A percentile compares a stretch with the other conserved stretches of the same genome.
These are phyloP conservation scores for Epichloe coenophiala DNA, from an alignment of 2,329 filamentous ascomycete species.

Conservation along the genomic window DNA sequence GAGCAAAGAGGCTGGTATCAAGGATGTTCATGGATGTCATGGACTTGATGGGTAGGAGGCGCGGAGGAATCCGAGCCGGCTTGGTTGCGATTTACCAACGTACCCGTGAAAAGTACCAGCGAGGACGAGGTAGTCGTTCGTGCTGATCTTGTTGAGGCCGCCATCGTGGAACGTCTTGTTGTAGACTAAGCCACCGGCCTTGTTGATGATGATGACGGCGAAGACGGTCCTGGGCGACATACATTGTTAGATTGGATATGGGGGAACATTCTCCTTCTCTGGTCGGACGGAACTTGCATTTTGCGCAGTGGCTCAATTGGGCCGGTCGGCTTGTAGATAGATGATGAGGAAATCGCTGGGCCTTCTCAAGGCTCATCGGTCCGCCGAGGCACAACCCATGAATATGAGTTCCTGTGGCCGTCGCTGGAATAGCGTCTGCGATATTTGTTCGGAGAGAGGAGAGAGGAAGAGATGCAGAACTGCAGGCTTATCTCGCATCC, in stretches of 20 bases:
- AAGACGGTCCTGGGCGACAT: conserved; percentile 64
- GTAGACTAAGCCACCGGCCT: conserved; percentile 92
- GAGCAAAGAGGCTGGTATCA: conserved; percentile 1
- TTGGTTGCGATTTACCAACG: conserved; percentile 8
- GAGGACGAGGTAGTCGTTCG: conserved; percentile 93
- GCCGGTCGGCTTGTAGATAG: neutral
- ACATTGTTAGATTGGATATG: neutral
- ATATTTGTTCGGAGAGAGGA: no score
- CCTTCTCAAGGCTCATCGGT: conserved; percentile 8
- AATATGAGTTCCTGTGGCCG: neutral
- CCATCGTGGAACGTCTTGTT: conserved; percentile 85
- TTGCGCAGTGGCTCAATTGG: neutral
- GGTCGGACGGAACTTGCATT: neutral
- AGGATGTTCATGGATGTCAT: no score
- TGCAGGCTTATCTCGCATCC: neutral
- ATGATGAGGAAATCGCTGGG: neutral
- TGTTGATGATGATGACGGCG: conserved; percentile 95
- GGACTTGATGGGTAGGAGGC: no score
- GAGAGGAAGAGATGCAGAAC: neutral
- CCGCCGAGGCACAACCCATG: conserved; percentile 3
- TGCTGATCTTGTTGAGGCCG: conserved; percentile 73
- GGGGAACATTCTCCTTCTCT: neutral
- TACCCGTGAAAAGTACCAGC: conserved; percentile 96
- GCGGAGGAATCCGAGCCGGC: no score
- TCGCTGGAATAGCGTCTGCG: neutral